Percentiles rank a stretch among this genome's conserved stretches.
phyloP scores from a whole-genome alignment of 208 protist genomes.

The Crithidia fasciculata region DNA sequence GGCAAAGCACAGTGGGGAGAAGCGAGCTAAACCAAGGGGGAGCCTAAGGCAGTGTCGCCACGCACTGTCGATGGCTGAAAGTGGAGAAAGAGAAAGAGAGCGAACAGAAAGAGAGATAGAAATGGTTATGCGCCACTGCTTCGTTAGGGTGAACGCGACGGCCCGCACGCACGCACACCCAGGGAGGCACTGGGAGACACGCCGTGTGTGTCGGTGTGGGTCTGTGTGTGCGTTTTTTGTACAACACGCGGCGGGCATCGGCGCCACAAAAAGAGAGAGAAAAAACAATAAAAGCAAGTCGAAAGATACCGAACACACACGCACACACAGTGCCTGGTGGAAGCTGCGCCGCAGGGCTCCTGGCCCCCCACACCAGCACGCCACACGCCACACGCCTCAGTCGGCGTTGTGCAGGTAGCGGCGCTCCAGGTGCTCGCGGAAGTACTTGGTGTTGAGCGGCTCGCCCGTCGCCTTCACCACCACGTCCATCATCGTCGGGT shows the following conservation, averaged over 20 bases:
- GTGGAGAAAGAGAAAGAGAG: constrained; percentile 2
- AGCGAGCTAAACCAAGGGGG: background rate
- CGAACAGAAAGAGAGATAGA: background rate
- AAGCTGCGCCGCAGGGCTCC: too few species aligned
- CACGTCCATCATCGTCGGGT: background rate
- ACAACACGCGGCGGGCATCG: background rate
- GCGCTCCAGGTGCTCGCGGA: background rate
- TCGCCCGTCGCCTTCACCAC: background rate
- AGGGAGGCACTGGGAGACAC: too few species aligned
- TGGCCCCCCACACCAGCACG: background rate
- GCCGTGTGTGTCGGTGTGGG: too few species aligned
- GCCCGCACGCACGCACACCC: too few species aligned
- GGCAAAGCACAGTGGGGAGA: background rate
- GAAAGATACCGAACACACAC: too few species aligned
- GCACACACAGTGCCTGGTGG: too few species aligned
- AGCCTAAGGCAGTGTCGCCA: background rate
- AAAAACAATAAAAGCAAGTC: background rate
- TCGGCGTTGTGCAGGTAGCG: background rate
- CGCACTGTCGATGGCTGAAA: background rate
- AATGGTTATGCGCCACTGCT: background rate
- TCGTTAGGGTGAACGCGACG: too few species aligned
- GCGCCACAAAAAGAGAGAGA: background rate
- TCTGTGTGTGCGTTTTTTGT: background rate
- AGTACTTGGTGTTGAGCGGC: background rate
- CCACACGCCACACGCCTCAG: background rate